Evolutionary conservation across 352 stramenopile species (phyloP).

Genomic region (Phytopythium vexans): DNA sequence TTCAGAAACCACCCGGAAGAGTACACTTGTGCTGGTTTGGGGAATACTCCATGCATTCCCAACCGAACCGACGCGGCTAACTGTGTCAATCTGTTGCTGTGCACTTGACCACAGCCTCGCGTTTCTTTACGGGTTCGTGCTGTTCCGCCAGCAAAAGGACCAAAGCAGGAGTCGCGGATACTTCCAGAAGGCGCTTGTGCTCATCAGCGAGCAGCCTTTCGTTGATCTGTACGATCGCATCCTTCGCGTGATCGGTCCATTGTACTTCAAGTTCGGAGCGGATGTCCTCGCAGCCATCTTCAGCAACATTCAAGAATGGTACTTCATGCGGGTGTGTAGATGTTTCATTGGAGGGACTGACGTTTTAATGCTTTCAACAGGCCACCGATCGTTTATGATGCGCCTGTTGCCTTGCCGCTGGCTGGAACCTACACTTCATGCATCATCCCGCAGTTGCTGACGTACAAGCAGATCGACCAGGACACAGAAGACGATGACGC

Average conservation of each 20-base stretch:
- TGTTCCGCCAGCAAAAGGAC: slow-evolving; percentile 84
- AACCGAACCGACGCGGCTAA: not conserved
- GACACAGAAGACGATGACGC: slow-evolving; percentile 23
- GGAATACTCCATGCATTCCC: not conserved
- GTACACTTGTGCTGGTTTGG: slow-evolving; percentile 19
- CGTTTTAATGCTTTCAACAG: slow-evolving; percentile 16
- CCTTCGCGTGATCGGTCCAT: slow-evolving; percentile 58
- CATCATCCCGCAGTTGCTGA: slow-evolving; percentile 63
- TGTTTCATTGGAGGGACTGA: slow-evolving; percentile 3
- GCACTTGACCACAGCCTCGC: slow-evolving; percentile 12
- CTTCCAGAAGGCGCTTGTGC: slow-evolving; percentile 84
- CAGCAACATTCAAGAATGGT: slow-evolving; percentile 72
- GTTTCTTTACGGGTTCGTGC: slow-evolving; percentile 81
- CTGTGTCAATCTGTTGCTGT: not conserved
- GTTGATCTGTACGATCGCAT: slow-evolving; percentile 79
- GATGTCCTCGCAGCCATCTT: slow-evolving; percentile 68
- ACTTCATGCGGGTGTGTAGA: not conserved
- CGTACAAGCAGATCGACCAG: slow-evolving; percentile 44
- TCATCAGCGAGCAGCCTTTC: slow-evolving; percentile 66
- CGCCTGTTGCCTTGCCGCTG: slow-evolving; percentile 54
- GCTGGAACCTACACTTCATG: slow-evolving; percentile 76
- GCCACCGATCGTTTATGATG: slow-evolving; percentile 44
- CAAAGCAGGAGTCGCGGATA: slow-evolving; percentile 63
- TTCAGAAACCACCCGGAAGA: slow-evolving; percentile 38
- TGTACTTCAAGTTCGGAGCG: slow-evolving; percentile 76